Evolutionary conservation across 106 monocot genomes (phyloP).

Genomic region (Hemerocallis citrina): DNA sequence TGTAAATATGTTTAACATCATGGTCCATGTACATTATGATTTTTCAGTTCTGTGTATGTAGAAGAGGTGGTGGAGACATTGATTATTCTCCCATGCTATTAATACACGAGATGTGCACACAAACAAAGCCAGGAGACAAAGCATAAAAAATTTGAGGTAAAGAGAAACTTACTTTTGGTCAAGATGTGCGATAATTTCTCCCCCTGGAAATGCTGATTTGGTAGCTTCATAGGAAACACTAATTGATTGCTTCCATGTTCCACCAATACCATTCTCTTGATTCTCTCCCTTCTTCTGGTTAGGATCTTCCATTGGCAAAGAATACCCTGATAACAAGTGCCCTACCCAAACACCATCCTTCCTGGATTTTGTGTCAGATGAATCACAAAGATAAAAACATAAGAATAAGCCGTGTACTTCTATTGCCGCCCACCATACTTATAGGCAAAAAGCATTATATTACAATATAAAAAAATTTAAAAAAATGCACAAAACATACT

Average conservation of each 20-base stretch:
- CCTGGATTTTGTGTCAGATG: constrained; percentile 33
- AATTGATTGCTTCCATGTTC: constrained; percentile 90
- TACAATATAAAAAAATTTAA: no score
- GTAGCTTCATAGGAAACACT: constrained; percentile 71
- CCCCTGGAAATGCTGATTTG: constrained; percentile 72
- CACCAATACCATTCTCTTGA: constrained; percentile 35
- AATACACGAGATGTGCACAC: no score
- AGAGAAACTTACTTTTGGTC: constrained; percentile 76
- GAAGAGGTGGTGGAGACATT: no score
- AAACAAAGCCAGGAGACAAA: no score
- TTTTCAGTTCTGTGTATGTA: no score
- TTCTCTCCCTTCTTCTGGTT: constrained; percentile 23
- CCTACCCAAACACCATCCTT: constrained; percentile 95
- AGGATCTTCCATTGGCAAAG: constrained; percentile 93
- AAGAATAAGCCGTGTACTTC: no score
- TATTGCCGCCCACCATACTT: no score
- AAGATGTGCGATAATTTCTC: constrained; percentile 76
- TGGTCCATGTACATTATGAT: no score
- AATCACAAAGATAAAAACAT: neutral
- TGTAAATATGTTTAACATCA: no score
- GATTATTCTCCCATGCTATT: no score
- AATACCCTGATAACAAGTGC: constrained; percentile 89
- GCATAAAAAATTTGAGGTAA: neutral
- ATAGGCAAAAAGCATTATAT: no score
- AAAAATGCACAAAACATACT: no score